A percentile compares a stretch with the other conserved stretches of the same genome.
Evolutionary conservation across 176 grass and related monocot species (phyloP).

Genomic region (Aegilops speltoides): DNA sequence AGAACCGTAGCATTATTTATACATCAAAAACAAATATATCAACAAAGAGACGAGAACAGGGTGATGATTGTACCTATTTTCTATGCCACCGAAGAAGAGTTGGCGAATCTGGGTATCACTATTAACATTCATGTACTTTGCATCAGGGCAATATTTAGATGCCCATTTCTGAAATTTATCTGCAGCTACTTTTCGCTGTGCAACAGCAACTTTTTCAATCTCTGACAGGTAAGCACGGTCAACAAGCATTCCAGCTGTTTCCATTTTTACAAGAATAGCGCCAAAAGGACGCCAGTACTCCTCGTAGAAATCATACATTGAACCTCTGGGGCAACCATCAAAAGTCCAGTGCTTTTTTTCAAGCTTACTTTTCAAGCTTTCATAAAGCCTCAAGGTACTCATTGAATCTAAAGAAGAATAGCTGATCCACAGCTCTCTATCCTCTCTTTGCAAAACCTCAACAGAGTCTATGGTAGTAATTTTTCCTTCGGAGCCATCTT

Average conservation of each 20-base stretch:
- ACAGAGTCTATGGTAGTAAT: constrained; percentile 51
- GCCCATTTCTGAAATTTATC: constrained; percentile 88
- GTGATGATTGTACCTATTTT: constrained; percentile 55
- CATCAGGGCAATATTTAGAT: constrained; percentile 85
- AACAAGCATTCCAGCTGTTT: constrained; percentile 84
- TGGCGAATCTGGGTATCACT: constrained; percentile 92
- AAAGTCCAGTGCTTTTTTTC: constrained; percentile 54
- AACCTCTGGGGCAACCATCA: constrained; percentile 61
- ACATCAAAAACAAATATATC: background rate
- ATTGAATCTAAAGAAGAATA: constrained; percentile 96
- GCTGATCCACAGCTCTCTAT: constrained; percentile 69
- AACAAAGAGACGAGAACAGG: background rate
- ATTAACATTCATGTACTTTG: constrained; percentile 92
- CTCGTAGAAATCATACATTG: constrained; percentile 90
- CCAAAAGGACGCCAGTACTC: constrained; percentile 94
- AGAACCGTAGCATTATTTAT: constrained; percentile 1
- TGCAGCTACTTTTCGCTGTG: constrained; percentile 65
- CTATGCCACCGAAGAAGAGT: constrained; percentile 79
- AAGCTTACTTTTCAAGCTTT: constrained; percentile 82
- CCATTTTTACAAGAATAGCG: constrained; percentile 83
- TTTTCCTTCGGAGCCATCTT: constrained; percentile 83
- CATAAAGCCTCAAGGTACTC: constrained; percentile 73
- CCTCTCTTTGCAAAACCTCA: constrained; percentile 84
- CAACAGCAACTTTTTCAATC: constrained; percentile 82
- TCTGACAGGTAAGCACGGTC: constrained; percentile 68